A percentile compares a stretch with the other conserved stretches of the same genome.
phyloP scores from a whole-genome alignment of 2,329 filamentous ascomycete species.

The Fonsecaea nubica region DNA sequence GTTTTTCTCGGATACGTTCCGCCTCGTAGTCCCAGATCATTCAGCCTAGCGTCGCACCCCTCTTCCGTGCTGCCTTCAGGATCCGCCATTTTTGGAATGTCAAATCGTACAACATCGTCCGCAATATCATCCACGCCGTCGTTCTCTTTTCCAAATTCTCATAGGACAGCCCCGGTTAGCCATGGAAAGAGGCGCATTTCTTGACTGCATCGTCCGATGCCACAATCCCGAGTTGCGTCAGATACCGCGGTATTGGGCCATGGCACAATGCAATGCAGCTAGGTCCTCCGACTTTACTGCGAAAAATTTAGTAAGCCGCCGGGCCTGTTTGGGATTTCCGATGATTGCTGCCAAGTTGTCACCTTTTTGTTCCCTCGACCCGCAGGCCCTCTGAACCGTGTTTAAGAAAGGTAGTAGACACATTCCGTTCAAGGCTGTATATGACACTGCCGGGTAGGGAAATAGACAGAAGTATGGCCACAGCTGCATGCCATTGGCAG shows the following conservation, averaged over 20 bases:
- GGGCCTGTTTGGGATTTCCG: background rate
- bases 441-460: background rate
- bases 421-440: background rate
- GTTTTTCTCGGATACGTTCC: background rate
- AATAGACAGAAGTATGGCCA: background rate
- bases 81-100: background rate
- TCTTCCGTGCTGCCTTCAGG: background rate
- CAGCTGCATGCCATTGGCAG: background rate
- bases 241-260: background rate
- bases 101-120: background rate
- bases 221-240: background rate
- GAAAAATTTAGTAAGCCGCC: background rate
- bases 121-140: background rate
- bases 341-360: background rate
- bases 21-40: background rate
- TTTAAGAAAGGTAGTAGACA: background rate
- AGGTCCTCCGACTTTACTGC: constrained; percentile 1
- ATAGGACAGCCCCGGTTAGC: background rate
- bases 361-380: background rate
- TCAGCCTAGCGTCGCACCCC: background rate
- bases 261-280: background rate
- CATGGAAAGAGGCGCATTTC: background rate
- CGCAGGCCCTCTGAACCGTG: background rate
- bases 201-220: background rate
- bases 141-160: background rate